These are phyloP conservation scores for Aspergillus jensenii DNA, from an alignment of 2,329 filamentous ascomycete species.

Conservation along the genomic window DNA sequence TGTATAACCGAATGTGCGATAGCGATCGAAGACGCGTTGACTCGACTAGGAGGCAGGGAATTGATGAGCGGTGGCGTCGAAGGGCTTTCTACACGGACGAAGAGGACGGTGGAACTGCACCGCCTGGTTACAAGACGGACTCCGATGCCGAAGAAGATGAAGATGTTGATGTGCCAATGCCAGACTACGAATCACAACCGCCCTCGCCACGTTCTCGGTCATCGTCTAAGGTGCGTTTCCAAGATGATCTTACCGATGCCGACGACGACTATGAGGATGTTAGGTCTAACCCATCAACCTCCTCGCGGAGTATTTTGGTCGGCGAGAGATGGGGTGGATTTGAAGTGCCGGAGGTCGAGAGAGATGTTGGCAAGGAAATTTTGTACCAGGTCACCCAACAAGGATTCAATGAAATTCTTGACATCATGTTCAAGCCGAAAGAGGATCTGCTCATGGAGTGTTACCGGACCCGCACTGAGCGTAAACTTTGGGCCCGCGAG, in stretches of 20 bases:
- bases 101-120: conserved; percentile 71
- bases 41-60: conserved; percentile 39
- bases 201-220: conserved; percentile 64
- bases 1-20: conserved; percentile 39
- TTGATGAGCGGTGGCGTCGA: conserved; percentile 73
- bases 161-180: conserved; percentile 43
- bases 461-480: conserved; percentile 60
- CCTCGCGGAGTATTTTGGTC: conserved; percentile 66
- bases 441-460: conserved; percentile 74
- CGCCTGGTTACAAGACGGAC: conserved; percentile 58
- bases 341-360: conserved; percentile 76
- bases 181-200: conserved; percentile 34
- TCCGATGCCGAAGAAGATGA: conserved; percentile 43
- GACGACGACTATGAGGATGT: conserved; percentile 58
- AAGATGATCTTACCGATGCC: conserved; percentile 66
- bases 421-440: conserved; percentile 77
- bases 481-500: conserved; percentile 54
- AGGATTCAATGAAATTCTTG: conserved; percentile 87
- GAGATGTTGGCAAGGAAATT: conserved; percentile 82
- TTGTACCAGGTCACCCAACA: conserved; percentile 90
- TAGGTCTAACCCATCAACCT: conserved; percentile 70
- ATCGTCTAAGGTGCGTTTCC: conserved; percentile 76
- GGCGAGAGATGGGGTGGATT: conserved; percentile 73
- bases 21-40: conserved; percentile 39
- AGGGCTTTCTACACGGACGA: conserved; percentile 81